A percentile compares a stretch with the other conserved stretches of the same genome.
These are phyloP conservation scores for Mrakiaceae sp. DNA, from an alignment of 1,284 basidiomycete genomes.

Conservation along the genomic window DNA sequence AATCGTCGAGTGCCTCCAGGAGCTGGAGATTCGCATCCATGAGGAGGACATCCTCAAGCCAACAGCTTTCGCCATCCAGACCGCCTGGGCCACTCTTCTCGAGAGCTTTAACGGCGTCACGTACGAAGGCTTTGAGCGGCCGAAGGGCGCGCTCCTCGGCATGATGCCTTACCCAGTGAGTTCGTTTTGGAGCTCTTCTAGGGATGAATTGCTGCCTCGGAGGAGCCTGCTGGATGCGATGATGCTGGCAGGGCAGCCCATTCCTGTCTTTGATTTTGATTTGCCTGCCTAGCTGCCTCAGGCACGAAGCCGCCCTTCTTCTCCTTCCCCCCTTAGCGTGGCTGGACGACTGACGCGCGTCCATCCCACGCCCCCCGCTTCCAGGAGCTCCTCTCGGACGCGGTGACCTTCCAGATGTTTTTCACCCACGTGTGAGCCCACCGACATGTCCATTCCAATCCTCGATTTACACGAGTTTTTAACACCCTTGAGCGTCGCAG, in stretches of 20 bases:
- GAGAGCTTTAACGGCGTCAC: conserved; percentile 56
- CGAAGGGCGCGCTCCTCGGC: conserved; percentile 47
- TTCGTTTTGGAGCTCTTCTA: conserved; percentile 9
- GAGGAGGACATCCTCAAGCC: conserved; percentile 60
- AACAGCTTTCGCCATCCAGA: conserved; percentile 47
- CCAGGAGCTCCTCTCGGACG: conserved; percentile 53
- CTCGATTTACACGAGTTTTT: background rate
- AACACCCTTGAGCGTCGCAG: conserved; percentile 30
- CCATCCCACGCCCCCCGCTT: background rate
- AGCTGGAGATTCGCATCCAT: conserved; percentile 39
- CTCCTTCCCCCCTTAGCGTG: background rate
- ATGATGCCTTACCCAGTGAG: conserved; percentile 47
- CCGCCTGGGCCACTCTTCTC: conserved; percentile 55
- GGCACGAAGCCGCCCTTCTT: background rate
- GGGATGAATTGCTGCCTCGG: background rate
- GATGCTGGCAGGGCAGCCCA: no score
- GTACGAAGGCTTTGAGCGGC: conserved; percentile 48
- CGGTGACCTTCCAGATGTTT: conserved; percentile 50
- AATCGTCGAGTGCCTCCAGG: conserved; percentile 26
- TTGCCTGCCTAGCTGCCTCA: background rate
- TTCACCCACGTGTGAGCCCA: conserved; percentile 50
- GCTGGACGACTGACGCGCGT: no score
- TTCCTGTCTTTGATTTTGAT: no score
- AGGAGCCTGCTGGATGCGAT: background rate
- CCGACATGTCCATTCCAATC: conserved; percentile 1